Conservation (phyloP, 2,329 filamentous ascomycete species). For the Pyrenophora tritici-repentis region DNA sequence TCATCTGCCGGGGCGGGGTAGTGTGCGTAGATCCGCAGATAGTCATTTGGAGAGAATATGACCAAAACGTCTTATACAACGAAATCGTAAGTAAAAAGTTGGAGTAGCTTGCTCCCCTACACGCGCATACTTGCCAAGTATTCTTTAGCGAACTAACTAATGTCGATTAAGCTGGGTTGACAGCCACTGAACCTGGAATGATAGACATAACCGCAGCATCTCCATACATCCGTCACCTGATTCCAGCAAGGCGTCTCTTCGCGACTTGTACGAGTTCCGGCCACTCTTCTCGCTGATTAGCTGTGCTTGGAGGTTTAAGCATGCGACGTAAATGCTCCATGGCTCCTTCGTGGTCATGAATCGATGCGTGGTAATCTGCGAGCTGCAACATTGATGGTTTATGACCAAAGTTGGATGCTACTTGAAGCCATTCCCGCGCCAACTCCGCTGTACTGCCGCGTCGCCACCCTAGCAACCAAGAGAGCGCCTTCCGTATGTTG, state of each 20-base stretch:
- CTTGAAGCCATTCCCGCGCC: slow-evolving; percentile 40
- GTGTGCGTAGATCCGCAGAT: slow-evolving; percentile 19
- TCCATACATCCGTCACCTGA: background rate
- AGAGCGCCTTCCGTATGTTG: slow-evolving; percentile 23
- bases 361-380: slow-evolving; percentile 24
- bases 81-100: background rate
- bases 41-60: slow-evolving; percentile 9
- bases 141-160: too few species aligned
- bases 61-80: background rate
- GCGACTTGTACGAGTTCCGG: slow-evolving; percentile 31
- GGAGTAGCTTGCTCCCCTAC: too few species aligned
- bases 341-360: slow-evolving; percentile 21
- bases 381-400: slow-evolving; percentile 37
- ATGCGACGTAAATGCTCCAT: slow-evolving; percentile 22
- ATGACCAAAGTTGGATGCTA: slow-evolving; percentile 34
- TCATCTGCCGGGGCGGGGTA: slow-evolving; percentile 21
- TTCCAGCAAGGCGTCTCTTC: slow-evolving; percentile 24
- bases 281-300: slow-evolving; percentile 32
- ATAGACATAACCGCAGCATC: too few species aligned
- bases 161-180: background rate
- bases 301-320: slow-evolving; percentile 17
- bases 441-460: slow-evolving; percentile 17
- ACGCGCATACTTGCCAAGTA: background rate
- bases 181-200: background rate
- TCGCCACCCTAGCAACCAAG: slow-evolving; percentile 33